These are phyloP conservation scores for Anaeramoeba ignava DNA, from an alignment of 78 protist genomes.

Conservation along the genomic window DNA sequence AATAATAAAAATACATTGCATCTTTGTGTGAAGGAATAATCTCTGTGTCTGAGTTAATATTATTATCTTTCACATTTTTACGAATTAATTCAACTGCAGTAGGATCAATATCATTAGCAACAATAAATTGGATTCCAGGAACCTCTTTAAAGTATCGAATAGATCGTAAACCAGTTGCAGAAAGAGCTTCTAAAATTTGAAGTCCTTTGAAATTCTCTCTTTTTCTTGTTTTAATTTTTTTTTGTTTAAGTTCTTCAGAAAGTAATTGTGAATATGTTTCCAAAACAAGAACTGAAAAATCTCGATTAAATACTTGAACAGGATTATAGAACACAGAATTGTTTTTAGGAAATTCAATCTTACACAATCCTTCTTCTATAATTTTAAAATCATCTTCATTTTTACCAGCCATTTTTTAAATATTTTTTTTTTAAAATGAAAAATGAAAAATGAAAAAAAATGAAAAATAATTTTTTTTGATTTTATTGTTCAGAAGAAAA, in stretches of 20 bases:
- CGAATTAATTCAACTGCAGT: slow-evolving; percentile 68
- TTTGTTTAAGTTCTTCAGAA: not conserved
- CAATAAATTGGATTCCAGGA: slow-evolving; percentile 13
- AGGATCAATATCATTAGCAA: slow-evolving; percentile 77
- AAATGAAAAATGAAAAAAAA: no score
- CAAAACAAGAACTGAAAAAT: not conserved
- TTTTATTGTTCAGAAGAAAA: no score
- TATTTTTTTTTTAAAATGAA: no score
- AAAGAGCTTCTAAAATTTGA: slow-evolving; percentile 79
- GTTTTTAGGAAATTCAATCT: not conserved
- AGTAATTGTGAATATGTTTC: not conserved
- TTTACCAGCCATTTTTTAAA: no score
- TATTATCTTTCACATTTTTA: slow-evolving; percentile 55
- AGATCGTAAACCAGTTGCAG: slow-evolving; percentile 74
- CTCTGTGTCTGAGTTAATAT: slow-evolving; percentile 13
- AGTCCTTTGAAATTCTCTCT: slow-evolving; percentile 11
- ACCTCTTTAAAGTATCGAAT: not conserved
- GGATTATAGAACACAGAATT: not conserved
- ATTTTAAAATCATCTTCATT: no score
- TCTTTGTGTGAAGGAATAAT: not conserved
- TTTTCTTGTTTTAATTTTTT: not conserved
- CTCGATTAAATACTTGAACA: not conserved
- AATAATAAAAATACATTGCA: not conserved
- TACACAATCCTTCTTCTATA: not conserved
- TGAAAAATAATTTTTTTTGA: no score